A percentile compares a stretch with the other conserved stretches of the same genome.
Evolutionary conservation across 2,329 filamentous ascomycete species (phyloP).

Genomic region (Pestalotiopsis sp.): DNA sequence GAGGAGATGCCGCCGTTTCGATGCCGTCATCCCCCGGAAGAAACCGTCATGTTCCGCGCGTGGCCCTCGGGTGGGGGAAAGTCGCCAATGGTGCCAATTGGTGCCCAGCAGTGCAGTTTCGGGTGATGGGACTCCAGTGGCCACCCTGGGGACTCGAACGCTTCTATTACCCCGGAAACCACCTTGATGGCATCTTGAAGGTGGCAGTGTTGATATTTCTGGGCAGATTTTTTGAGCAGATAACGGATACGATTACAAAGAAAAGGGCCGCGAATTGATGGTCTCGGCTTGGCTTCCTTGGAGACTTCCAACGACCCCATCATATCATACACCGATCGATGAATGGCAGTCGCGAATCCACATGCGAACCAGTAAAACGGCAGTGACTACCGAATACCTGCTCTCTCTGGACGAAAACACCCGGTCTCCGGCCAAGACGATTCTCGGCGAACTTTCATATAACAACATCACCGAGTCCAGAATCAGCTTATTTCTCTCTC

Average conservation of each 20-base stretch:
- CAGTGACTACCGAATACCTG: background rate
- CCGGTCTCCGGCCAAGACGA: background rate
- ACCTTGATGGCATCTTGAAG: background rate
- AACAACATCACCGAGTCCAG: background rate
- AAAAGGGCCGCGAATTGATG: no score
- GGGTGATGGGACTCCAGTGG: background rate
- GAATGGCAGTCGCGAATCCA: no score
- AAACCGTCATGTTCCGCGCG: slow-evolving; percentile 18
- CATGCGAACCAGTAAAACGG: no score
- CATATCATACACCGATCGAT: no score
- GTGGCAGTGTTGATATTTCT: background rate
- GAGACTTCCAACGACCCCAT: no score
- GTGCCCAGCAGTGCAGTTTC: background rate
- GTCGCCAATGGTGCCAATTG: background rate
- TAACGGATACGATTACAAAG: no score
- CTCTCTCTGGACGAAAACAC: background rate
- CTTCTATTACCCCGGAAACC: background rate
- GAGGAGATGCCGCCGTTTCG: slow-evolving; percentile 17
- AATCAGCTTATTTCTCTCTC: background rate
- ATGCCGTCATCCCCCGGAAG: slow-evolving; percentile 23
- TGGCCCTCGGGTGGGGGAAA: background rate
- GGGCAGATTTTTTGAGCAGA: background rate
- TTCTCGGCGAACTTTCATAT: background rate
- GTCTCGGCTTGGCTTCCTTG: no score
- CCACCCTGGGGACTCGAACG: background rate